A percentile compares a stretch with the other conserved stretches of the same genome.
phyloP scores from a whole-genome alignment of 768 basidiomycete genomes.

The Russula griseocarnosa region DNA sequence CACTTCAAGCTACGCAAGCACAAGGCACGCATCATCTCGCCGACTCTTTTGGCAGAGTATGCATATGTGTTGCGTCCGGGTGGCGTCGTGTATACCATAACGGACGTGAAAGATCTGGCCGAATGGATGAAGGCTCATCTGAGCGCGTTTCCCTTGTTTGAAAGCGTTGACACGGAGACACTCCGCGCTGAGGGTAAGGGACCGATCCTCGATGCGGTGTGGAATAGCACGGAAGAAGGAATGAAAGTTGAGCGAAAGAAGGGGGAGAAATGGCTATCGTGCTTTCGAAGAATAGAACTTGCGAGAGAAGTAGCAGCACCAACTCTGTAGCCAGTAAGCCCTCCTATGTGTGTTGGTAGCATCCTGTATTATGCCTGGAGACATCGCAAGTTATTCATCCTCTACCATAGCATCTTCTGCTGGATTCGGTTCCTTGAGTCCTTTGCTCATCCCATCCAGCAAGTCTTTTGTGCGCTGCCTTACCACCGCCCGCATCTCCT shows the following conservation, averaged over 20 bases:
- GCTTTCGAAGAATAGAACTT: slow-evolving; percentile 63
- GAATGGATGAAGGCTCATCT: slow-evolving; percentile 94
- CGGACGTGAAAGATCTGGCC: slow-evolving; percentile 91
- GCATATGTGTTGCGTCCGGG: slow-evolving; percentile 89
- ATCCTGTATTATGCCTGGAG: not conserved
- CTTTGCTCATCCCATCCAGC: slow-evolving; percentile 57
- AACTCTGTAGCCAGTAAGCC: slow-evolving; percentile 3
- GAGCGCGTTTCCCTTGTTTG: slow-evolving; percentile 83
- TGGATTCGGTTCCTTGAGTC: slow-evolving; percentile 30
- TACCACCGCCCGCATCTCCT: slow-evolving; percentile 78
- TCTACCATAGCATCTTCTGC: slow-evolving; percentile 26
- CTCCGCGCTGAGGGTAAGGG: slow-evolving; percentile 75
- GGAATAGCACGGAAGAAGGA: slow-evolving; percentile 89
- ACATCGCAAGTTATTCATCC: slow-evolving; percentile 6
- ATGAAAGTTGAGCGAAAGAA: slow-evolving; percentile 92
- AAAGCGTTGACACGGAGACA: slow-evolving; percentile 67
- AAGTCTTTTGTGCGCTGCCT: slow-evolving; percentile 57
- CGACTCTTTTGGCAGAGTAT: slow-evolving; percentile 96
- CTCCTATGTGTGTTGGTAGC: not conserved
- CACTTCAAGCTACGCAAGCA: slow-evolving; percentile 98
- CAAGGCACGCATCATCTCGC: slow-evolving; percentile 97
- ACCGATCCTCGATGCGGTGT: slow-evolving; percentile 75
- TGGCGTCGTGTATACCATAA: slow-evolving; percentile 97
- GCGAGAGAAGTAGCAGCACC: slow-evolving; percentile 8
- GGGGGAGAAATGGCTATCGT: slow-evolving; percentile 89